Evolutionary conservation across 2,329 filamentous ascomycete genomes (phyloP), one percentile per base, ranked within the genome.

Genomic region (Phaeoacremonium minimum): DNA sequence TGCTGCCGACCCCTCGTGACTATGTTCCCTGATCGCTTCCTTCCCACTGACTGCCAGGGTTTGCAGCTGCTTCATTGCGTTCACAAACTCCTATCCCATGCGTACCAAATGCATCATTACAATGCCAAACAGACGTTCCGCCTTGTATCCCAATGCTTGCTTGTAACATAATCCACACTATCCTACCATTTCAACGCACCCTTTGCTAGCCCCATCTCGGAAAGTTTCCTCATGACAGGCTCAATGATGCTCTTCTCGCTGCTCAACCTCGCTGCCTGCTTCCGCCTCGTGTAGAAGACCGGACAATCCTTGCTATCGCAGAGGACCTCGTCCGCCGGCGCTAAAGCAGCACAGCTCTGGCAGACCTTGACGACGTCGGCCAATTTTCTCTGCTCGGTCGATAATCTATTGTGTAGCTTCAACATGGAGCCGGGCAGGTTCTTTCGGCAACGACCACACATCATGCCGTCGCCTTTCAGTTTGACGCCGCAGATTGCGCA

Each of bases 221-320:
- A 52, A 17, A 69, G 47, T 43, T 47, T 42, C 41, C 46, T 48
- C 7, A 68, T 36, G 17, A 62, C 54, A 9, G 57, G 57, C 43
- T 56, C 57, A 8, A 58, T 44, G 13, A 58, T 50, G 31, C 50
- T 51, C 47, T 53, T 64, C 51, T 71, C 66, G 4, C 56, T 56
- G 22, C 57, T 52, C 31, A 69, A 56, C 47, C 61, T 68, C 8
- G 72, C 70, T 15, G 58, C 59, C 53, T 86, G 80, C 57, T 80
- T 84, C 36, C 78, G 73, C 12, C 87, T 64, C 19, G 82, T 82
- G 61, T 95, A 97, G 49, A 95, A 97, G 0, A 95, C 87, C 0
- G 90, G 85, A 55, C 93, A 98, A 61, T 95, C 91, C 56, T 86
- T 80, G 57, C 86, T 95, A 53, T 95, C 88, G 55, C 93, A 98